These are phyloP conservation scores for Colletotrichum kahawae DNA, from an alignment of 2,329 filamentous ascomycete genomes.

Conservation along the genomic window DNA sequence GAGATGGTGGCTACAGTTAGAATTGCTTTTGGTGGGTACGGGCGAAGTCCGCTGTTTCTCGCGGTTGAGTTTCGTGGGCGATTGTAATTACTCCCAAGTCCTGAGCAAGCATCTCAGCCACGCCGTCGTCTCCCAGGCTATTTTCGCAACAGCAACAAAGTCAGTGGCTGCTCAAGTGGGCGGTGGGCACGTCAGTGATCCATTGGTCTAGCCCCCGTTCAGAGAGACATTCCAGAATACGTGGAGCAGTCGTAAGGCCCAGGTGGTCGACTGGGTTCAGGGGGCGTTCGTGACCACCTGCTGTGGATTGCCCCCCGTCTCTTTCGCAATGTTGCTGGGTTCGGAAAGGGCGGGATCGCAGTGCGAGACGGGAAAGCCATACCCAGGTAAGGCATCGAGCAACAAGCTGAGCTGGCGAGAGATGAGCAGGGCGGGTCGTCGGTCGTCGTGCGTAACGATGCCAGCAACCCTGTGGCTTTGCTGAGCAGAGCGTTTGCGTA, in stretches of 20 bases:
- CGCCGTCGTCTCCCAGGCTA: background rate
- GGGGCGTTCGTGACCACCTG: constrained; percentile 3
- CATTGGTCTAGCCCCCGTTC: background rate
- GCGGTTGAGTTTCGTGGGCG: background rate
- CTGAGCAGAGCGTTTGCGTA: background rate
- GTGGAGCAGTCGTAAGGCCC: constrained; percentile 11
- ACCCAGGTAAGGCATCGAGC: background rate
- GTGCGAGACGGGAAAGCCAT: background rate
- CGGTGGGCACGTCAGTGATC: background rate
- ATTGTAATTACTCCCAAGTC: background rate
- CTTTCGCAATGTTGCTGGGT: constrained; percentile 7
- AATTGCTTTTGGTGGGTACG: background rate
- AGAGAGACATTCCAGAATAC: constrained; percentile 10
- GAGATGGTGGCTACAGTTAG: background rate
- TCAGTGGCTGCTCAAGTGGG: background rate
- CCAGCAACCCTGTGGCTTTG: background rate
- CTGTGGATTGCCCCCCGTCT: background rate
- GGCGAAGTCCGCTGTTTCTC: background rate
- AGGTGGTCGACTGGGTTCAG: background rate
- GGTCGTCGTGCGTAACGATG: background rate
- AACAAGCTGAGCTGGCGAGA: background rate
- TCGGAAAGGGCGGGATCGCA: constrained; percentile 15
- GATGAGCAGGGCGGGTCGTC: background rate
- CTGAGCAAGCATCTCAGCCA: constrained; percentile 15
- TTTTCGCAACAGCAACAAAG: background rate